A percentile compares a stretch with the other conserved stretches of the same genome.
phyloP scores from a whole-genome alignment of 306 rosid species.

The Trifolium fragiferum region DNA sequence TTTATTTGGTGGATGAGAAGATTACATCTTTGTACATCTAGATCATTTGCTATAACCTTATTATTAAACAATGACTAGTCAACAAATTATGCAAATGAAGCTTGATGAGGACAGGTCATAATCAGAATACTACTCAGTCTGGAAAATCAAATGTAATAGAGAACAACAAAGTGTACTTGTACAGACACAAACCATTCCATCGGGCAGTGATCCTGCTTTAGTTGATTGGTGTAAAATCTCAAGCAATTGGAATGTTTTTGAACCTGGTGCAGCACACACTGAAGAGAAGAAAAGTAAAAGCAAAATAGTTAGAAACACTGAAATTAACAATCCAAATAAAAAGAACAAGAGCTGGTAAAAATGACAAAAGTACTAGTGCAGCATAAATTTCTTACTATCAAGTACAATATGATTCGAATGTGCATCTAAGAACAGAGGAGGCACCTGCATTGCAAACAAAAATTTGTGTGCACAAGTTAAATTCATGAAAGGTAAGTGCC shows the following conservation, averaged over 20 bases:
- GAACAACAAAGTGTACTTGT: conserved; percentile 12
- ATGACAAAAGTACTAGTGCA: conserved; percentile 22
- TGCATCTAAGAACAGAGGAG: conserved; percentile 91
- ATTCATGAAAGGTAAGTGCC: conserved; percentile 12
- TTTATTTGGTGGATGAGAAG: conserved; percentile 96
- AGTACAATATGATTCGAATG: conserved; percentile 79
- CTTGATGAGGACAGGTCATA: conserved; percentile 31
- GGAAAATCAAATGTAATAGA: conserved; percentile 36
- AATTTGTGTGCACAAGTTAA: conserved; percentile 28
- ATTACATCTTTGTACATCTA: conserved; percentile 93
- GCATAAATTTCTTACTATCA: conserved; percentile 76
- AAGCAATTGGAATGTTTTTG: conserved; percentile 95
- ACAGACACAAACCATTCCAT: conserved; percentile 77
- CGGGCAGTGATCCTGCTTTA: conserved; percentile 72
- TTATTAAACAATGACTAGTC: conserved; percentile 38
- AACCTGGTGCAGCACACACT: conserved; percentile 99
- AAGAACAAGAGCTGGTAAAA: background rate
- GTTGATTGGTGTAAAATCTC: conserved; percentile 77
- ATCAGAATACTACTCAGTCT: background rate
- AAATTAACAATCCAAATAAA: conserved; percentile 18
- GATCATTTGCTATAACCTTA: conserved; percentile 95
- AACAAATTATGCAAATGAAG: conserved; percentile 37
- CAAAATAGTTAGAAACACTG: conserved; percentile 40
- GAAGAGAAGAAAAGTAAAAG: conserved; percentile 38
- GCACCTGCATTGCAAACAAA: conserved; percentile 63